phyloP scores from a whole-genome alignment of 2,329 filamentous ascomycete species.

The Dactylonectria macrodidyma region DNA sequence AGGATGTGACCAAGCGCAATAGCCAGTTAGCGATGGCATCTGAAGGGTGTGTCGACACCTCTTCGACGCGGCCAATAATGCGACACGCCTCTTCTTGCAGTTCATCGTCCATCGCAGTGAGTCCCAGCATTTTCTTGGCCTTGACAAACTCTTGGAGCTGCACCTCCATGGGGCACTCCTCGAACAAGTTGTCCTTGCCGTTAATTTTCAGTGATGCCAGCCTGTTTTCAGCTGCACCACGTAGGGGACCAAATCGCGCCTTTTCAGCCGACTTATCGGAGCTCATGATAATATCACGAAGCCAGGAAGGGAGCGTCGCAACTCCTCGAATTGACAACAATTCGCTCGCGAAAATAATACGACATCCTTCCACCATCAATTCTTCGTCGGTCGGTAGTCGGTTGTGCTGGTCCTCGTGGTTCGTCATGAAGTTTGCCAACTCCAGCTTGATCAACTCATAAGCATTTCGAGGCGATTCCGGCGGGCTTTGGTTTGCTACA shows the following conservation, averaged over 20 bases:
- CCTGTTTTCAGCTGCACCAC: constrained; percentile 62
- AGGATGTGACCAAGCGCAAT: constrained; percentile 64
- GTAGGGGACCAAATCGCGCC: constrained; percentile 65
- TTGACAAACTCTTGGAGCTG: constrained; percentile 69
- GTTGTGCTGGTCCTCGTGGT: constrained; percentile 59
- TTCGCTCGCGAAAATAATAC: constrained; percentile 70
- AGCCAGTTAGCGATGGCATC: constrained; percentile 70
- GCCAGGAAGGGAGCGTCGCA: constrained; percentile 64
- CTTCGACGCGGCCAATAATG: constrained; percentile 71
- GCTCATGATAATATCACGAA: constrained; percentile 71
- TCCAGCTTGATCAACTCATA: constrained; percentile 74
- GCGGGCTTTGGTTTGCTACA: constrained; percentile 60
- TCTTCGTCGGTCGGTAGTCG: constrained; percentile 64
- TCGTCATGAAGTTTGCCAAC: constrained; percentile 66
- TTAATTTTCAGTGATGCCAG: constrained; percentile 68
- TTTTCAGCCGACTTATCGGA: constrained; percentile 58
- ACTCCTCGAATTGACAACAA: constrained; percentile 58
- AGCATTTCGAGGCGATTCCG: constrained; percentile 67
- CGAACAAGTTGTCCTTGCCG: constrained; percentile 71
- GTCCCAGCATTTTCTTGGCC: constrained; percentile 66
- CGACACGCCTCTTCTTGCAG: constrained; percentile 72
- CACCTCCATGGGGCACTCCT: constrained; percentile 69
- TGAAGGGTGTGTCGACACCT: constrained; percentile 63
- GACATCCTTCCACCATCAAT: constrained; percentile 71
- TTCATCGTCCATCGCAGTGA: constrained; percentile 72